Conservation (phyloP, 2,329 filamentous ascomycete genomes). For the Fusarium concolor region DNA sequence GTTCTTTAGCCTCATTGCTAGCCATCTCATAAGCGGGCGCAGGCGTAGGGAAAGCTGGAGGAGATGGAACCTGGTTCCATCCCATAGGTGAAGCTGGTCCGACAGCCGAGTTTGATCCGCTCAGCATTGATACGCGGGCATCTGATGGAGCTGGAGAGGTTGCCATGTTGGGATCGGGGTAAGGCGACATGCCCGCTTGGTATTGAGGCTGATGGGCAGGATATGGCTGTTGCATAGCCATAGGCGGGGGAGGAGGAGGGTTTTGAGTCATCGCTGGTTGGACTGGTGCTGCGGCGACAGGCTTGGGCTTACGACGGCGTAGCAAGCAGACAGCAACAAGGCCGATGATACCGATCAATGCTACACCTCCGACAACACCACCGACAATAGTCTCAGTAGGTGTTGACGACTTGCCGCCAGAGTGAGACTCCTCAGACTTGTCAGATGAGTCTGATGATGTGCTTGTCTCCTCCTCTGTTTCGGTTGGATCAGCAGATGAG, state of each 20-base stretch:
- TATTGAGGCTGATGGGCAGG: background rate
- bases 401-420: background rate
- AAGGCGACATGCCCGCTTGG: background rate
- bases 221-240: background rate
- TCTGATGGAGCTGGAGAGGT: background rate
- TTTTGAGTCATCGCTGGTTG: background rate
- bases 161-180: background rate
- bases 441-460: background rate
- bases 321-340: background rate
- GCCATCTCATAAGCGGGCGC: constrained; percentile 4
- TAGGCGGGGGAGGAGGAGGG: background rate
- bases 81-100: background rate
- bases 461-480: too few relatives aligned
- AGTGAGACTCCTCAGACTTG: background rate
- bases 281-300: background rate
- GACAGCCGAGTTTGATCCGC: background rate
- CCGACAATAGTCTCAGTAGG: background rate
- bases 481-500: too few relatives aligned
- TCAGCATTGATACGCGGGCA: background rate
- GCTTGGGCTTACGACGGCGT: background rate
- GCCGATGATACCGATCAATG: background rate
- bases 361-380: background rate
- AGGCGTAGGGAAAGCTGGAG: background rate
- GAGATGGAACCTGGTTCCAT: background rate
- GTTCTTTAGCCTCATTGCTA: background rate